Evolutionary conservation across 164 flowering plant genomes (phyloP), one percentile per base, ranked within the genome.

Genomic region (Umbilicus rupestris): DNA sequence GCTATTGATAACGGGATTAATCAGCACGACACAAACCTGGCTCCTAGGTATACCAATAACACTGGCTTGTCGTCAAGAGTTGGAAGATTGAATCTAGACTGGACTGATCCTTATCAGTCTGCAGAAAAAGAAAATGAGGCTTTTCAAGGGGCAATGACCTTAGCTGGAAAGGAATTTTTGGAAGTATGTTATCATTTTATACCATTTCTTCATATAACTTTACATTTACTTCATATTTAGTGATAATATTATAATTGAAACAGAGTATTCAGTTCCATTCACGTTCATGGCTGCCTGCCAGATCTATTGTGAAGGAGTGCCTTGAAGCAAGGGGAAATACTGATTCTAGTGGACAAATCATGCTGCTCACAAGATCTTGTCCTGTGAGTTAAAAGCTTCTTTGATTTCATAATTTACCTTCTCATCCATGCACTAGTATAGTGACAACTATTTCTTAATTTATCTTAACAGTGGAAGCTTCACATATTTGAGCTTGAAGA

Each of bases 91-190:
- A 94, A 94, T 79, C 74, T 87, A 81, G 90, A 88, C 39, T 91
- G 99, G 99, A 79, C 65, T 50, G 96, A 89, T 66, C 85, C 87
- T 47, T 92, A 94, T 73, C 99, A 91, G 72, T 94, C 99, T 50
- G 2, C 90, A 68, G 86, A 85, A 69, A 87, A 74, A 69, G 99
- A 91, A 78, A 80, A 94, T 78, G 92, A 82, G 69, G 96, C 97
- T 62, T 91, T 91, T 76, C 82, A 80, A 15, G 69, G 69, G 60
- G 99, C 97, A 66, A 85, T 91, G 96, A 59, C 69, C 44, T 77
- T 91, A 66, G 86, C 92, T 24, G 99, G 99, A 37, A 68, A 71
- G 63, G 99, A 94, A 70, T 89, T 94, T 72, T 62, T 94, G 69
- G 92, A 89, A 76, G 97, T 94, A 63, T 73, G 81, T 47, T 11